Conservation (phyloP, 2,329 filamentous ascomycete species). For the Clathrospora elynae region DNA sequence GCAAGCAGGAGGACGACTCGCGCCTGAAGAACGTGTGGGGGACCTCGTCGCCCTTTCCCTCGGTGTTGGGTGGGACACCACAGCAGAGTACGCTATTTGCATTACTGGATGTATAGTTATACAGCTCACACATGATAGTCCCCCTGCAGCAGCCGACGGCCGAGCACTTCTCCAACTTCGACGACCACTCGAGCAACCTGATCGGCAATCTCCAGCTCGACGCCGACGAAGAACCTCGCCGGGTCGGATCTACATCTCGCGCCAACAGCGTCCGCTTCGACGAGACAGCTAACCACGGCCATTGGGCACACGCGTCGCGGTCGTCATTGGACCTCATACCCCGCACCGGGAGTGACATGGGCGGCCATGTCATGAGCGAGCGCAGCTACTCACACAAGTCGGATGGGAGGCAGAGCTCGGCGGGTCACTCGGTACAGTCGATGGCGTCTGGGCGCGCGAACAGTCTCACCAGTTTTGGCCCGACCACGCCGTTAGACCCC, state of each 20-base stretch:
- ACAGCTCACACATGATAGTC: constrained; percentile 57
- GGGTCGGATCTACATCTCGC: constrained; percentile 83
- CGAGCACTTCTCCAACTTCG: constrained; percentile 87
- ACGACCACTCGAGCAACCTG: constrained; percentile 80
- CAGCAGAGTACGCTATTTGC: constrained; percentile 76
- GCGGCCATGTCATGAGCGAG: constrained; percentile 82
- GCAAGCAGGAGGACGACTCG: constrained; percentile 66
- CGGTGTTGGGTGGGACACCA: constrained; percentile 77
- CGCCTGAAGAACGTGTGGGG: constrained; percentile 85
- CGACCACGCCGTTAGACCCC: constrained; percentile 77
- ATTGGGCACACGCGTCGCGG: constrained; percentile 82
- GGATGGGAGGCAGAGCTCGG: constrained; percentile 90
- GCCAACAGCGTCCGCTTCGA: constrained; percentile 98
- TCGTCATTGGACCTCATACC: constrained; percentile 83
- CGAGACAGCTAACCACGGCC: constrained; percentile 89
- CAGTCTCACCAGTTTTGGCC: constrained; percentile 68
- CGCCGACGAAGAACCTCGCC: constrained; percentile 81
- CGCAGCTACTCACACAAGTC: constrained; percentile 93
- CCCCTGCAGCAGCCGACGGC: constrained; percentile 77
- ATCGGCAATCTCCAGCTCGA: constrained; percentile 84
- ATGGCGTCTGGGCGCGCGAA: constrained; percentile 80
- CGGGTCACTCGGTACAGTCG: constrained; percentile 82
- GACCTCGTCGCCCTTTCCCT: constrained; percentile 84
- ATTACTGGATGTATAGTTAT: neutral
- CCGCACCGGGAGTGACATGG: constrained; percentile 78